A percentile compares a stretch with the other conserved stretches of the same genome.
Conservation (phyloP, 2,329 filamentous ascomycete species). For the Trichophyton simii region DNA sequence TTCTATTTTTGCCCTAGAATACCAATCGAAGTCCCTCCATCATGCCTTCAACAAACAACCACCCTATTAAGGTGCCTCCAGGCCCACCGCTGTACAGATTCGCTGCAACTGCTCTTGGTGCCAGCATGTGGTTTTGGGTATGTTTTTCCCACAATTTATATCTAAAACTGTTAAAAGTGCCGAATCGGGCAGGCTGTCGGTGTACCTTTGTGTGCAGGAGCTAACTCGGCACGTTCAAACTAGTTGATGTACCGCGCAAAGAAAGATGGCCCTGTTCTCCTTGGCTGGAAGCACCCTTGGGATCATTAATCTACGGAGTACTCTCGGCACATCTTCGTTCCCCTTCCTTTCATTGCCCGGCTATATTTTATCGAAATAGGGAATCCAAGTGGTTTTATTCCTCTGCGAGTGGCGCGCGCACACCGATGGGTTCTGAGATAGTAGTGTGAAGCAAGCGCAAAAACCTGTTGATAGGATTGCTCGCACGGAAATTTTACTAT, state of each 20-base stretch:
- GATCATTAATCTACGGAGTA: conserved; percentile 55
- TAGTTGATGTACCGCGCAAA: conserved; percentile 93
- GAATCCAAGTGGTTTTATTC: not conserved
- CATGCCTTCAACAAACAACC: conserved; percentile 25
- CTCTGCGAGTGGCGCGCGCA: not conserved
- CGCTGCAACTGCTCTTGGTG: conserved; percentile 73
- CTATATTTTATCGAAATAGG: not conserved
- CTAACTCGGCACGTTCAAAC: conserved; percentile 1
- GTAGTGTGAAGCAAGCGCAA: not conserved
- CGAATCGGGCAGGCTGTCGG: not conserved
- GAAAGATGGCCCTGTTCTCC: conserved; percentile 80
- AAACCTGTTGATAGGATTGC: not conserved
- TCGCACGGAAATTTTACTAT: not conserved
- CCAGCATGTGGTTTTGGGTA: conserved; percentile 99
- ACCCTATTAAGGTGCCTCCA: conserved; percentile 43
- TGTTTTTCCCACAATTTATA: conserved; percentile 24
- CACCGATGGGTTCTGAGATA: not conserved
- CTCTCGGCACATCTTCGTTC: not conserved
- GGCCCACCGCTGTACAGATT: conserved; percentile 65
- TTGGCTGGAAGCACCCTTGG: conserved; percentile 96
- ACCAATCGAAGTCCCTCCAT: not conserved
- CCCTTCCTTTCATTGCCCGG: not conserved
- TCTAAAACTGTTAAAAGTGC: not conserved
- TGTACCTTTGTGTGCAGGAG: not conserved
- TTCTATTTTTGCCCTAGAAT: not conserved